Percentiles rank a stretch among this genome's conserved stretches.
Evolutionary conservation across 305 asterid genomes (phyloP).

Genomic region (Salvia sclarea): DNA sequence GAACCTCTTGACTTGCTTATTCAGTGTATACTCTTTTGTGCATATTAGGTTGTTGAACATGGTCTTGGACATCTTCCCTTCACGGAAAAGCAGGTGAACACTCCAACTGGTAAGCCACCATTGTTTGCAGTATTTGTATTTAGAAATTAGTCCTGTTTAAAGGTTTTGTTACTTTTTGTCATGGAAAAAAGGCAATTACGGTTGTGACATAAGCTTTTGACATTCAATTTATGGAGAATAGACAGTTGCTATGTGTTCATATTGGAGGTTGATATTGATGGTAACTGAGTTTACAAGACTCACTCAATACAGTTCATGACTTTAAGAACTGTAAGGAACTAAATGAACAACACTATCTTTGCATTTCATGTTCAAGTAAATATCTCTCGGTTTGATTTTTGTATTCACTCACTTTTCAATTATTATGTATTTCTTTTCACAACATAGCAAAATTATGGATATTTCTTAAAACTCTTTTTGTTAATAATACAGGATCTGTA

Average conservation of each 20-base stretch:
- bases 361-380: conserved; percentile 21
- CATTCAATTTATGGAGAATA: neutral
- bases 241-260: neutral
- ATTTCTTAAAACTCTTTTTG: conserved; percentile 19
- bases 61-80: conserved; percentile 99
- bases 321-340: conserved; percentile 12
- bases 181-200: conserved; percentile 12
- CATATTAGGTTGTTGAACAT: conserved; percentile 91
- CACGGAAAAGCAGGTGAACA: conserved; percentile 93
- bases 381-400: conserved; percentile 9
- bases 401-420: neutral
- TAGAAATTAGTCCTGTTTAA: conserved; percentile 21
- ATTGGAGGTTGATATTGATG: neutral
- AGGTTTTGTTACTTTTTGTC: conserved; percentile 16
- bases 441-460: neutral
- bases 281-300: neutral
- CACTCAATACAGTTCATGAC: conserved; percentile 9
- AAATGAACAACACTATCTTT: conserved; percentile 9
- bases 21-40: conserved; percentile 18
- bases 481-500: conserved; percentile 67
- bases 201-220: neutral
- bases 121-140: conserved; percentile 6
- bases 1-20: conserved; percentile 29
- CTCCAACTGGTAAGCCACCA: conserved; percentile 87
- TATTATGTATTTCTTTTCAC: too few species aligned